Evolutionary conservation across 371 early-diverging fungal genomes (phyloP).

Genomic region (Mucor piriformis): DNA sequence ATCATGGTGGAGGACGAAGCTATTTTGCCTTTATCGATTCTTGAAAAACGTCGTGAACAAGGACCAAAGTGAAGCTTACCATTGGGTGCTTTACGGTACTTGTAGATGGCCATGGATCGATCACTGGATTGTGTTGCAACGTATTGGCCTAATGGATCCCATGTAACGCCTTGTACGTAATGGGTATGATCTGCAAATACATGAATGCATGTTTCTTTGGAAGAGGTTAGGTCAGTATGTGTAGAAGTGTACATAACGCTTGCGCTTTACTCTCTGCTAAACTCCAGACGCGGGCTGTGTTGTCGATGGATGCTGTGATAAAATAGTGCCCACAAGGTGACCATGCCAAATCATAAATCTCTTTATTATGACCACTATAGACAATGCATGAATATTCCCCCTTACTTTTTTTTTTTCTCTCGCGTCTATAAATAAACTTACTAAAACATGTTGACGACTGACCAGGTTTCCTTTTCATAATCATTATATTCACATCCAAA

Average conservation of each 20-base stretch:
- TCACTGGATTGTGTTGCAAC: constrained; percentile 94
- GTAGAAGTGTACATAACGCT: constrained; percentile 5
- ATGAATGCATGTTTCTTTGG: constrained; percentile 73
- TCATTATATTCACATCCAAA: constrained; percentile 42
- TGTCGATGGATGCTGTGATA: constrained; percentile 91
- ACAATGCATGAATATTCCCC: neutral
- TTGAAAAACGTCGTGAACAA: constrained; percentile 26
- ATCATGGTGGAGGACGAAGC: constrained; percentile 1
- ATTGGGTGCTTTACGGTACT: constrained; percentile 21
- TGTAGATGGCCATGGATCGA: constrained; percentile 65
- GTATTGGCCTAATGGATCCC: constrained; percentile 92
- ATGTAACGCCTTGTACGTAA: constrained; percentile 95
- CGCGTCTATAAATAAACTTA: constrained; percentile 24
- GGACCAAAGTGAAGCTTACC: constrained; percentile 30
- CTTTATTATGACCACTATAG: constrained; percentile 60
- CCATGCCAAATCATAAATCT: constrained; percentile 95
- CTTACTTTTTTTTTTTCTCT: neutral
- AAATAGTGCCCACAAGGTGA: constrained; percentile 89
- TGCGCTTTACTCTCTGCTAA: constrained; percentile 59
- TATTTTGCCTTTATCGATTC: constrained; percentile 27
- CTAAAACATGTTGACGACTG: constrained; percentile 51
- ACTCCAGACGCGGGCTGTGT: constrained; percentile 91
- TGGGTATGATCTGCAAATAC: constrained; percentile 87
- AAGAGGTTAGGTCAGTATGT: neutral
- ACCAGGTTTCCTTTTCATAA: constrained; percentile 63